Evolutionary conservation across 805 yeast species (phyloP).

Genomic region (Tetrapisispora iriomotensis): DNA sequence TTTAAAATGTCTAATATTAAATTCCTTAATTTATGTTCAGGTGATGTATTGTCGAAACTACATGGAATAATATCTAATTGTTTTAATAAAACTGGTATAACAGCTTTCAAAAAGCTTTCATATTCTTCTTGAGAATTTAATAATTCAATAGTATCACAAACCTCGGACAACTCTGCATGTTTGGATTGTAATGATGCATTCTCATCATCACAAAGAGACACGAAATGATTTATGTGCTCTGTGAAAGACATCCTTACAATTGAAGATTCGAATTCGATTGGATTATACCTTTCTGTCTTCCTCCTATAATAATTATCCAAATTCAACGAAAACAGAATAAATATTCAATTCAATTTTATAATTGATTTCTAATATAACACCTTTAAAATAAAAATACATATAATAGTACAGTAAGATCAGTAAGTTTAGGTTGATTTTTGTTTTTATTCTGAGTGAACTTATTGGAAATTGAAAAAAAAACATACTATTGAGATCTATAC

Average conservation of each 20-base stretch:
- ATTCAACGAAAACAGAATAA: too few species aligned
- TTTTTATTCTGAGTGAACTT: too few species aligned
- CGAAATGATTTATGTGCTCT: slow-evolving; percentile 57
- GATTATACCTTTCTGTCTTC: too few species aligned
- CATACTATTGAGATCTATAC: neutral
- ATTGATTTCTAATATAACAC: too few species aligned
- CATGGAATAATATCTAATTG: slow-evolving; percentile 61
- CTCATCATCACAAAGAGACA: slow-evolving; percentile 47
- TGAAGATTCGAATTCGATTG: neutral
- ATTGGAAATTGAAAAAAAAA: too few species aligned
- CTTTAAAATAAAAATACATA: too few species aligned
- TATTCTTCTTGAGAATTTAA: slow-evolving; percentile 76
- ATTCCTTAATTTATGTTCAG: slow-evolving; percentile 71
- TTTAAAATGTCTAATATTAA: slow-evolving; percentile 70
- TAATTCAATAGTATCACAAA: slow-evolving; percentile 78
- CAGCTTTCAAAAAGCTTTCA: slow-evolving; percentile 56
- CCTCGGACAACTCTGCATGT: slow-evolving; percentile 65
- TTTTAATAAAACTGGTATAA: slow-evolving; percentile 61
- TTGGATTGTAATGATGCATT: slow-evolving; percentile 48
- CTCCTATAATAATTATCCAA: too few species aligned
- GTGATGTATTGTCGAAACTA: slow-evolving; percentile 53
- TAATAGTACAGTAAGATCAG: too few species aligned
- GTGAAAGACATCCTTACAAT: slow-evolving; percentile 29
- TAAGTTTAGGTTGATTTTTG: too few species aligned
- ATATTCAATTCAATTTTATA: too few species aligned